These are phyloP conservation scores for Pneumocystis oryctolagi DNA, from an alignment of 1,139 yeast genomes.

Conservation along the genomic window DNA sequence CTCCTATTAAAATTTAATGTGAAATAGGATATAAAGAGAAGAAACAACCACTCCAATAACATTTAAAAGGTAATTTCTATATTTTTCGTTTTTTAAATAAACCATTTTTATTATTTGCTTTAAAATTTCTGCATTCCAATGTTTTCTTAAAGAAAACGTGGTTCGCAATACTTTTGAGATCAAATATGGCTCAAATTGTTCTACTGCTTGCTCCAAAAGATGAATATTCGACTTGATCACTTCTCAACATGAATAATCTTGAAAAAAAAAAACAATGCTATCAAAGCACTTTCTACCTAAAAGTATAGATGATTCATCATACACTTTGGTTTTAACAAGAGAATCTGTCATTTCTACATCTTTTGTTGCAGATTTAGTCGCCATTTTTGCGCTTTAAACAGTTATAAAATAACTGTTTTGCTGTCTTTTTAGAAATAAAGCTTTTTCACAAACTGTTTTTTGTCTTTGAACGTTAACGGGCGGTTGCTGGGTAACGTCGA, in stretches of 20 bases:
- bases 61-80: conserved; percentile 17
- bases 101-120: conserved; percentile 38
- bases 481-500: not conserved
- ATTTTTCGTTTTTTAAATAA: conserved; percentile 33
- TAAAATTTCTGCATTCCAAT: conserved; percentile 41
- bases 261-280: not conserved
- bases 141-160: conserved; percentile 57
- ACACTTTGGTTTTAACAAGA: not conserved
- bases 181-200: conserved; percentile 71
- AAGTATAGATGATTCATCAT: not conserved
- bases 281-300: not conserved
- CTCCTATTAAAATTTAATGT: conserved; percentile 14
- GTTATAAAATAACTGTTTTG: too few relatives aligned
- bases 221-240: conserved; percentile 37
- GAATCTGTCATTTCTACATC: conserved; percentile 1
- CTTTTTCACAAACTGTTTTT: not conserved
- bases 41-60: conserved; percentile 22
- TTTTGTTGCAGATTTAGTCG: conserved; percentile 5
- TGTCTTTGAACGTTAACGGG: not conserved
- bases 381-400: conserved; percentile 4
- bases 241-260: conserved; percentile 21
- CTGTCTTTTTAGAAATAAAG: too few relatives aligned
- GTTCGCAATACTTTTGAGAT: conserved; percentile 76
- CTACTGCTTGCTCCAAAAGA: conserved; percentile 54
- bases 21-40: not conserved